These are phyloP conservation scores for Phaeophleospora eucalypticola DNA, from an alignment of 2,329 filamentous ascomycete genomes.

Conservation along the genomic window DNA sequence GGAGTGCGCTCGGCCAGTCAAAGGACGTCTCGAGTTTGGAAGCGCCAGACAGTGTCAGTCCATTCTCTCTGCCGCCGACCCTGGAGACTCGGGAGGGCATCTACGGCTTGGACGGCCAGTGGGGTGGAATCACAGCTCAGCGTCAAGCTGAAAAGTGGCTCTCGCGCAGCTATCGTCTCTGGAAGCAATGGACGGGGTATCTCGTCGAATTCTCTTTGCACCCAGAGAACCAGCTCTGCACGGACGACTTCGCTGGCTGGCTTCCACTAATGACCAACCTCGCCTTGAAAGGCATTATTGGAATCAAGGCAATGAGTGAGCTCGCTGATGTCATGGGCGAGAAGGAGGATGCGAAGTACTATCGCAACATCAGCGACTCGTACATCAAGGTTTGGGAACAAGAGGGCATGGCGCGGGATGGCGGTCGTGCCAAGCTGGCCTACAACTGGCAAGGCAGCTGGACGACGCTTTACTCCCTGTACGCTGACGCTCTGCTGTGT, in stretches of 20 bases:
- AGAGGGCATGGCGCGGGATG: constrained; percentile 64
- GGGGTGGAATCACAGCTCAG: constrained; percentile 52
- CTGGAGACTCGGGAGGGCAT: constrained; percentile 50
- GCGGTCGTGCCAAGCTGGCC: constrained; percentile 69
- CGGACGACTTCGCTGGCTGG: constrained; percentile 79
- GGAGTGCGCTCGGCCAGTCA: constrained; percentile 45
- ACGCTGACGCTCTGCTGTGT: constrained; percentile 73
- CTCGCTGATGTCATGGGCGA: constrained; percentile 62
- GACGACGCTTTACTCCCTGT: constrained; percentile 83
- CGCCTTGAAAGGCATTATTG: constrained; percentile 78
- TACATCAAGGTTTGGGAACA: constrained; percentile 72
- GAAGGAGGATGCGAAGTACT: constrained; percentile 54
- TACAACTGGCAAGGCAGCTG: constrained; percentile 78
- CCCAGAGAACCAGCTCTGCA: constrained; percentile 72
- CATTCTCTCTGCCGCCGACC: constrained; percentile 41
- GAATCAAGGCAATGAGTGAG: constrained; percentile 72
- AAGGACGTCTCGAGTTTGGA: constrained; percentile 16
- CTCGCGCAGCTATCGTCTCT: constrained; percentile 63
- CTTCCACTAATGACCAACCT: constrained; percentile 76
- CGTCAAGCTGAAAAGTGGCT: constrained; percentile 63
- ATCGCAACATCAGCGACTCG: constrained; percentile 54
- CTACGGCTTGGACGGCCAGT: constrained; percentile 57
- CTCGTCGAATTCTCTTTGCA: constrained; percentile 71
- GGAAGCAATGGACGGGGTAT: constrained; percentile 75
- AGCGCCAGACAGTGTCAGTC: constrained; percentile 40